Percentiles rank a stretch among this genome's conserved stretches.
phyloP scores from a whole-genome alignment of 2,329 filamentous ascomycete species.

The Stagonosporopsis cucurbitacearum region DNA sequence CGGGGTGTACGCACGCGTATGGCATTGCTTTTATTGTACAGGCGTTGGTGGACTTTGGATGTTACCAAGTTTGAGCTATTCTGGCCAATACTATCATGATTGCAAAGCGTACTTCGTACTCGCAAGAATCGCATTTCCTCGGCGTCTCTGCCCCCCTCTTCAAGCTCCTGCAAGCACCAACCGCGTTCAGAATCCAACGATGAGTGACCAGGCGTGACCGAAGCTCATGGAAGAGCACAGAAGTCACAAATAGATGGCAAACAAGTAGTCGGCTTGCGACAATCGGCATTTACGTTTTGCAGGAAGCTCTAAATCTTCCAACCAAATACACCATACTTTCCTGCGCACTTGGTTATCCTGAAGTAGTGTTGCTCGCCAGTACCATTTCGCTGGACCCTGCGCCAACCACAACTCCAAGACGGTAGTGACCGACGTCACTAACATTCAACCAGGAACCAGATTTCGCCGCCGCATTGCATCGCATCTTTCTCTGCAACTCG shows the following conservation, averaged over 20 bases:
- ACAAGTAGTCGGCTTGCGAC: conserved; percentile 28
- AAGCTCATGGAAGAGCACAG: conserved; percentile 38
- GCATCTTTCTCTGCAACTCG: conserved; percentile 3
- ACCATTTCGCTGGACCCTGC: conserved; percentile 31
- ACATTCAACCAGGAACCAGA: conserved; percentile 25
- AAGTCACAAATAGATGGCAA: conserved; percentile 29
- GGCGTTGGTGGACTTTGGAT: conserved; percentile 37
- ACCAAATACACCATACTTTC: background rate
- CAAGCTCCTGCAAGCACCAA: background rate
- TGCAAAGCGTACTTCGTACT: background rate
- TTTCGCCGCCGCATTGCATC: conserved; percentile 29
- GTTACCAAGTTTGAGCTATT: conserved; percentile 14
- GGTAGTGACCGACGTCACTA: conserved; percentile 39
- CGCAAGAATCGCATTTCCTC: background rate
- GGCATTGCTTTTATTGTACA: conserved; percentile 17
- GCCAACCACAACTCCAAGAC: conserved; percentile 19
- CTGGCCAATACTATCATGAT: conserved; percentile 17
- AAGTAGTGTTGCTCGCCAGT: conserved; percentile 3
- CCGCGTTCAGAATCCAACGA: no score
- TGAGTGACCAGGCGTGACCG: conserved; percentile 3
- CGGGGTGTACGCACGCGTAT: background rate
- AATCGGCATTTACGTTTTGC: background rate
- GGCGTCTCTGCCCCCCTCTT: no score
- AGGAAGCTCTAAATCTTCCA: background rate
- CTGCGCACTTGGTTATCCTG: background rate